These are phyloP conservation scores for Kurtzmaniella natalensis DNA, from an alignment of 1,139 yeast genomes.

Conservation along the genomic window DNA sequence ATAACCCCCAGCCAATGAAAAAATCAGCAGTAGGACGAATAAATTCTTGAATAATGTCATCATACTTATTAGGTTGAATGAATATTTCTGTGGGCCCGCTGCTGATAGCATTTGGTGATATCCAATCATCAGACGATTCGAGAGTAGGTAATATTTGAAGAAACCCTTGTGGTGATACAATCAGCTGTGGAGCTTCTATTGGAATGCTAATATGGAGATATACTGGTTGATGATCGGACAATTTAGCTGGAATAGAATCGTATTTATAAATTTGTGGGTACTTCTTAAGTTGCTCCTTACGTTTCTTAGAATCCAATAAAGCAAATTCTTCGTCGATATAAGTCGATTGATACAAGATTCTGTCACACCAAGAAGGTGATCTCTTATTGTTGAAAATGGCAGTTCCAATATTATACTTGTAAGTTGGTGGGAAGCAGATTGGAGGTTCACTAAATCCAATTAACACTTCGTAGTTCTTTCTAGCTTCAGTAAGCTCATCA, in stretches of 20 bases:
- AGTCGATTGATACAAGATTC: conserved; percentile 57
- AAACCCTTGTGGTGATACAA: conserved; percentile 39
- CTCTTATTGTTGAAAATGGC: conserved; percentile 55
- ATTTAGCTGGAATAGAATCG: conserved; percentile 29
- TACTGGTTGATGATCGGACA: conserved; percentile 44
- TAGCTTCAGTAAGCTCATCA: conserved; percentile 59
- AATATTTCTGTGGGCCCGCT: conserved; percentile 44
- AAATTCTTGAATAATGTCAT: conserved; percentile 23
- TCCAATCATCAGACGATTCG: conserved; percentile 14
- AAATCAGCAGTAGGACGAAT: conserved; percentile 31
- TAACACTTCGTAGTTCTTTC: conserved; percentile 43
- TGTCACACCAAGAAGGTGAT: conserved; percentile 86
- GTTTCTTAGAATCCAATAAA: conserved; percentile 5
- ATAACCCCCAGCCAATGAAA: conserved; percentile 36
- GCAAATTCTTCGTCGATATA: conserved; percentile 20
- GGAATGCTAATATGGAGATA: conserved; percentile 45
- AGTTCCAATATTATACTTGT: conserved; percentile 55
- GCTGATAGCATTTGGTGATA: conserved; percentile 11
- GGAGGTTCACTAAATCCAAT: conserved; percentile 61
- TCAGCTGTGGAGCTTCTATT: conserved; percentile 34
- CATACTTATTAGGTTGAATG: conserved; percentile 38
- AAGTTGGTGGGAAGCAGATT: conserved; percentile 69
- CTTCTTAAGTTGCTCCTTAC: conserved; percentile 2
- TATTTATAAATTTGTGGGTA: conserved; percentile 34
- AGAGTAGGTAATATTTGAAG: conserved; percentile 31